These are phyloP conservation scores for Carex arenaria DNA, from an alignment of 202 grass and related monocot genomes.

Conservation along the genomic window DNA sequence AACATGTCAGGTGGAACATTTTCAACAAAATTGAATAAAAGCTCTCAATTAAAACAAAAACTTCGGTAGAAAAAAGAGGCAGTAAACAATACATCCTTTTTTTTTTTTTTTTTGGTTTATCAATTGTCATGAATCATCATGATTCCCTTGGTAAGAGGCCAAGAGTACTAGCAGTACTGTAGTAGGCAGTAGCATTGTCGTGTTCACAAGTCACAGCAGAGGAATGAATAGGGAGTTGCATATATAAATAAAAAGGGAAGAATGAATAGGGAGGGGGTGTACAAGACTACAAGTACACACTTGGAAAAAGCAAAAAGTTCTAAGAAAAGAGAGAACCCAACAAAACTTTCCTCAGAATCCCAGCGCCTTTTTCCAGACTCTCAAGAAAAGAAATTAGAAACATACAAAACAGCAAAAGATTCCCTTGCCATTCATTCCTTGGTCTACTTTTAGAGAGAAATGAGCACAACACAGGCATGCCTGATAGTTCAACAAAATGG, in stretches of 20 bases:
- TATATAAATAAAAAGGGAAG: background rate
- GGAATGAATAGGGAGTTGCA: background rate
- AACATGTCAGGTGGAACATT: background rate
- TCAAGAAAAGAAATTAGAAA: background rate
- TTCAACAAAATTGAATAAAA: background rate
- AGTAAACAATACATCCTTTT: background rate
- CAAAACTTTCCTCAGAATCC: background rate
- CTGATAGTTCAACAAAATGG: too few relatives aligned
- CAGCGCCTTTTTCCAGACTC: slow-evolving; percentile 6
- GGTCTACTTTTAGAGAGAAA: too few relatives aligned
- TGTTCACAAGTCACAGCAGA: background rate
- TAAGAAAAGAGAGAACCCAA: slow-evolving; percentile 9
- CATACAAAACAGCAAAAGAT: too few relatives aligned
- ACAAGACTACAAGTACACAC: background rate
- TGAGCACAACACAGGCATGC: too few relatives aligned
- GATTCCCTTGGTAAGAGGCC: background rate
- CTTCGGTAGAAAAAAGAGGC: background rate
- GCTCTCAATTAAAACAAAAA: background rate
- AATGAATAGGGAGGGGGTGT: background rate
- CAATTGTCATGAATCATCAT: background rate
- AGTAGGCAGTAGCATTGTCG: background rate
- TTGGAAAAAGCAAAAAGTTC: background rate
- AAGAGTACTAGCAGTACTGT: slow-evolving; percentile 3
- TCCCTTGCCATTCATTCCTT: background rate
- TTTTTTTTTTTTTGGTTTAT: background rate